Evolutionary conservation across 768 basidiomycete species (phyloP).

Genomic region (Mycena vulgaris): DNA sequence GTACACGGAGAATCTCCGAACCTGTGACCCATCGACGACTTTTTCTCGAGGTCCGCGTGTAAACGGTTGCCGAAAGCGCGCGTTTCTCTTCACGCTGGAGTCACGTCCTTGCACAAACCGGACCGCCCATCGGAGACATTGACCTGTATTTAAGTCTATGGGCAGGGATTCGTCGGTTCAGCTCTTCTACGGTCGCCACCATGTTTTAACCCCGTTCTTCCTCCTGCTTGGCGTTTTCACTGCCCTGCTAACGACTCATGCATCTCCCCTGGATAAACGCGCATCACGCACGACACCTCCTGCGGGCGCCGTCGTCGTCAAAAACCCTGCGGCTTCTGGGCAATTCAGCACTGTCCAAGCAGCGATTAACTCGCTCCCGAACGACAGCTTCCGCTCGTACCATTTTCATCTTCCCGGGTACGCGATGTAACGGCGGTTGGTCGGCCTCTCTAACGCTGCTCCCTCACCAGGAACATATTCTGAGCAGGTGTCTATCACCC

Average conservation of each 20-base stretch:
- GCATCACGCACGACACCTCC: conserved; percentile 40
- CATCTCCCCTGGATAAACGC: conserved; percentile 35
- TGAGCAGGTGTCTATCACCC: conserved; percentile 42
- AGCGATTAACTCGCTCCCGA: conserved; percentile 40
- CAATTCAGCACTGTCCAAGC: conserved; percentile 42
- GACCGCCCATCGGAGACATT: conserved; percentile 14
- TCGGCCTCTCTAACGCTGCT: neutral
- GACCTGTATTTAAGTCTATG: neutral
- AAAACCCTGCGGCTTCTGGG: conserved; percentile 28
- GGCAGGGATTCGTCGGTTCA: neutral
- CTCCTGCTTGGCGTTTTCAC: conserved; percentile 15
- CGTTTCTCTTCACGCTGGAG: neutral
- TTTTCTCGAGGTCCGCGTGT: too few species aligned
- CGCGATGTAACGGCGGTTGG: neutral
- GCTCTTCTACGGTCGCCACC: neutral
- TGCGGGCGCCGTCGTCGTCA: conserved; percentile 40
- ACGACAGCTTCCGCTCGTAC: conserved; percentile 35
- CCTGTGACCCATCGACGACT: conserved; percentile 1
- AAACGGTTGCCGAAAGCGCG: neutral
- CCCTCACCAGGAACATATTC: conserved; percentile 38
- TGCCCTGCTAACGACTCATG: neutral
- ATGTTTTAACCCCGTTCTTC: conserved; percentile 19
- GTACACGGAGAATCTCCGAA: conserved; percentile 19
- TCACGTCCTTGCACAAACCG: conserved; percentile 14
- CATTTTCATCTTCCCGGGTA: conserved; percentile 44